Percentiles rank a stretch among this genome's conserved stretches.
Evolutionary conservation across 75 land plant genomes (phyloP).

Genomic region (Picea glauca): DNA sequence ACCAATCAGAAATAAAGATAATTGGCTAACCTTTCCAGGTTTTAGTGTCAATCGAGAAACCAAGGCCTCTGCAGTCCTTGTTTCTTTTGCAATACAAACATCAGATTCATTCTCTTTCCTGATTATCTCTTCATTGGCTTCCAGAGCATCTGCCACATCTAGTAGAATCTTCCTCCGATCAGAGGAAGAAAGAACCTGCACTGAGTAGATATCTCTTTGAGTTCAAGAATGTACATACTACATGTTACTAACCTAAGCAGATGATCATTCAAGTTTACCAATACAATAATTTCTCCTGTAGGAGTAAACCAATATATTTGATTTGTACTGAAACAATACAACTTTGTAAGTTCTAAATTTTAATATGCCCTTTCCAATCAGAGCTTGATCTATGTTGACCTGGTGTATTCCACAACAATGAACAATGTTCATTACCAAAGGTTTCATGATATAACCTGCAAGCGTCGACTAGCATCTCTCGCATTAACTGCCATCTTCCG

Average conservation of each 20-base stretch:
- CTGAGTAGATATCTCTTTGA: not conserved
- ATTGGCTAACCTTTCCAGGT: slow-evolving; percentile 73
- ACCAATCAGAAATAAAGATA: not conserved
- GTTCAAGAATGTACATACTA: not conserved
- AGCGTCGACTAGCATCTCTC: slow-evolving; percentile 73
- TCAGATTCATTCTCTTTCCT: slow-evolving; percentile 77
- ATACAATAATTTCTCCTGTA: not conserved
- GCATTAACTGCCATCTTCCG: slow-evolving; percentile 96
- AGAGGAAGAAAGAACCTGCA: slow-evolving; percentile 63
- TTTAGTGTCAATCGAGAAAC: slow-evolving; percentile 76
- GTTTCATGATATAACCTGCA: slow-evolving; percentile 52
- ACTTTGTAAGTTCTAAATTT: not conserved
- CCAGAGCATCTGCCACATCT: slow-evolving; percentile 84
- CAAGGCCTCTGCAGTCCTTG: slow-evolving; percentile 68
- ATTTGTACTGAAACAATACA: not conserved
- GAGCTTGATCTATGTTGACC: not conserved
- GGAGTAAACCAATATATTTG: too few species aligned
- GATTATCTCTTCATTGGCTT: slow-evolving; percentile 65
- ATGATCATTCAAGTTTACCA: too few species aligned
- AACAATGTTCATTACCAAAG: not conserved
- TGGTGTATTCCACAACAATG: not conserved
- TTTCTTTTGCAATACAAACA: slow-evolving; percentile 59
- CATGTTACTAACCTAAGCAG: not conserved
- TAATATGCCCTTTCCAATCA: not conserved
- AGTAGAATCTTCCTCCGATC: slow-evolving; percentile 68